A percentile compares a stretch with the other conserved stretches of the same genome.
Evolutionary conservation across 306 rosid species (phyloP).

Genomic region (Cicer pinnatifidum): DNA sequence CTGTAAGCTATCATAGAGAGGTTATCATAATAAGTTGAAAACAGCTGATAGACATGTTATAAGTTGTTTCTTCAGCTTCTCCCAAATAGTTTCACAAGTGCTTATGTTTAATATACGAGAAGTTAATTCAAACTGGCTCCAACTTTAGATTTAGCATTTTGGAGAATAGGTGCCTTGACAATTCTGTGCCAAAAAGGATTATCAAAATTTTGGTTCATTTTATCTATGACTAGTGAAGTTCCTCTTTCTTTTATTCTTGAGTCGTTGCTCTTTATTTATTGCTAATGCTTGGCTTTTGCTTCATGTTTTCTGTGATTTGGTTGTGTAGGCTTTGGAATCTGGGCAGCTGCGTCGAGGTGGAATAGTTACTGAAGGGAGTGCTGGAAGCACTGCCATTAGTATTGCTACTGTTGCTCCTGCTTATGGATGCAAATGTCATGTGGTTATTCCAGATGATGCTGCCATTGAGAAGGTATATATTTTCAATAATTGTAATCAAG

Average conservation of each 20-base stretch:
- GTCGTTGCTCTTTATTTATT: background rate
- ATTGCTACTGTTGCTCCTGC: slow-evolving; percentile 96
- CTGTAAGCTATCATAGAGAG: background rate
- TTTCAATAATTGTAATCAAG: slow-evolving; percentile 13
- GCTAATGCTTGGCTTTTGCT: background rate
- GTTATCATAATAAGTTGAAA: background rate
- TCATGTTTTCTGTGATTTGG: slow-evolving; percentile 30
- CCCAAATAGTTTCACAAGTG: background rate
- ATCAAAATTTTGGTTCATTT: slow-evolving; percentile 6
- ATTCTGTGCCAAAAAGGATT: background rate
- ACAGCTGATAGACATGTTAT: background rate
- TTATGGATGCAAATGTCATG: slow-evolving; percentile 85
- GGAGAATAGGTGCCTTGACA: slow-evolving; percentile 15
- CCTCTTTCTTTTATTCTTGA: background rate
- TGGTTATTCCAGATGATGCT: slow-evolving; percentile 92
- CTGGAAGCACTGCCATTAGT: slow-evolving; percentile 94
- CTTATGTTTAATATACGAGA: background rate
- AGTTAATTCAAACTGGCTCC: background rate
- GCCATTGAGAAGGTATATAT: slow-evolving; percentile 83
- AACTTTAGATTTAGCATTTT: background rate
- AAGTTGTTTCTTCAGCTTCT: background rate
- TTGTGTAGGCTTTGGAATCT: slow-evolving; percentile 72
- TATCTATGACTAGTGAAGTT: background rate
- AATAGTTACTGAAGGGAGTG: slow-evolving; percentile 90
- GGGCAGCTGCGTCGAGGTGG: slow-evolving; percentile 77